Base-by-base conservation (phyloP, 345 rosid genomes). In the Linum usitatissimum region DNA sequence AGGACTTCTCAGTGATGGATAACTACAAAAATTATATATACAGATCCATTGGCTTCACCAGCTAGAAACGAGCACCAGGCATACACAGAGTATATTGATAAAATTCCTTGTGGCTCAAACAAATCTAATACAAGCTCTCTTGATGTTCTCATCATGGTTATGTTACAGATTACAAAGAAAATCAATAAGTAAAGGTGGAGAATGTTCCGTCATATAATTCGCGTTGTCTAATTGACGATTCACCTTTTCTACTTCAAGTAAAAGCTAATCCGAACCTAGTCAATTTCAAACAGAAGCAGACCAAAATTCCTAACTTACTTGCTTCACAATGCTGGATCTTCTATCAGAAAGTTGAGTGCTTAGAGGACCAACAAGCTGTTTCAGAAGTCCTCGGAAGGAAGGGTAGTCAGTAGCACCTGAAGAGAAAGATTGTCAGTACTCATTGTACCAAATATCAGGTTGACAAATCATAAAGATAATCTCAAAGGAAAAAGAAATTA, bases 301-400 rank as follows among this genome's bases (percentile, higher is more conserved):
- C 15, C 38, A 64, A 64, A 55, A 6, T 42, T 30, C 55, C 57
- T 42, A 30, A 18, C 7, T 14, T 64, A 93, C 99, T 97, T 93
- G 99, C 80, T 93, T 93, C 59, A 93, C 99, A 61, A 93, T 82
- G 77, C 75, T 93, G 63, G 99, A 93, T 77, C 99, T 93, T 60
- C 99, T 80, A 72, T 93, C 99, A 42, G 96, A 79, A 72, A 93
- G 79, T 59, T 93, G 99, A 53, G 83, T 71, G 69, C 86, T 87
- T 67, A 93, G 70, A 66, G 96, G 97, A 38, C 87, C 87, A 68
- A 81, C 84, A 80, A 93, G 90, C 68, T 93, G 99, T 79, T 90
- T 93, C 81, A 93, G 55, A 62, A 90, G 87, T 71, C 97, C 97
- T 63, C 82, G 85, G 67, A 93, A 93, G 71, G 86, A 84, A 48